Base-by-base conservation (phyloP, 495 filamentous ascomycete species). In the Neurospora sp. region DNA sequence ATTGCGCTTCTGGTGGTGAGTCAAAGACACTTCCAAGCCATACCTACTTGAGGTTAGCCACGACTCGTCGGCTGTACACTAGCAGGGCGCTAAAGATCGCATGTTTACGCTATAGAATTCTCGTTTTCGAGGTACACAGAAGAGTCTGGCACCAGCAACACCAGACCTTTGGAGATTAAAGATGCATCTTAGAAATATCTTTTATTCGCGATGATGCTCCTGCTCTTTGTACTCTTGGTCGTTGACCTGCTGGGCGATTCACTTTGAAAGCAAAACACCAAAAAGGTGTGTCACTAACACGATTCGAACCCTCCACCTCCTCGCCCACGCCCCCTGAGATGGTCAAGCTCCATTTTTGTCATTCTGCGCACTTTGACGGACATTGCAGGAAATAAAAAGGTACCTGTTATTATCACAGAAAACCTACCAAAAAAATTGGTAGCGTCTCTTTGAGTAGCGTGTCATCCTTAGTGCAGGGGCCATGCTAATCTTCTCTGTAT, bases 401-500 rank as follows among this genome's bases (percentile, higher is more conserved):
- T 34, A 66, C 54, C 28, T 34, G 28, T 28, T 15, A 17, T 0
- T 1, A 62, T 34, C 5, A 62, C 2, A 0, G 4, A 62, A 62
- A 34, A 9, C 7, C 2, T 62, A 31, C 13, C 13, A 77, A 77
- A 77, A 77, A 77, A 77, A 66, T 71, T 69, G 70, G 73, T 91
- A 91, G 90, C 90, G 90, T 92, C 91, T 93, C 92, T 93, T 93
- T 94, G 91, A 92, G 92, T 91, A 92, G 92, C 92, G 92, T 96
- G 92, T 96, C 93, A 94, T 95, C 93, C 93, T 96, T 95, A 94
- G 92, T 95, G 92, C 94, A 97, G 94, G 94, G 94, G 92, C 93
- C 92, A 97, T 96, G 94, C 93, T 96, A 94, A 93, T 94, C 90
- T 93, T 94, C 91, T 94, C 90, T 92, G 80, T 79, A 80, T 81